A percentile compares a stretch with the other conserved stretches of the same genome.
Evolutionary conservation across 2,329 filamentous ascomycete species (phyloP).

Genomic region (Talaromyces sp.): DNA sequence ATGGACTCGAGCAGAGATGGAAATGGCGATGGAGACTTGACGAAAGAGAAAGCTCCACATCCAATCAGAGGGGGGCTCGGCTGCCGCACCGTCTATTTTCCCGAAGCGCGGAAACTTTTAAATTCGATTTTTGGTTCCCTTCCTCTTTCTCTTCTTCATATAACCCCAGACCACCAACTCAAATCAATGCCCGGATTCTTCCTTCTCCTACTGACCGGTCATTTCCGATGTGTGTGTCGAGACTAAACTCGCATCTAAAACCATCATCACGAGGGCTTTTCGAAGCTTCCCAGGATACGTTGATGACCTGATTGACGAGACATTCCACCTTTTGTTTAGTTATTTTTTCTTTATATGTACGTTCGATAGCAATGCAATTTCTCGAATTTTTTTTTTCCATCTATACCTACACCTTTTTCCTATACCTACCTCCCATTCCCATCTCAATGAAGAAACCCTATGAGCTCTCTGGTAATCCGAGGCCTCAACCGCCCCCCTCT

Average conservation of each 20-base stretch:
- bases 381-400: no score
- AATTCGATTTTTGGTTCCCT: constrained; percentile 16
- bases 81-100: constrained; percentile 38
- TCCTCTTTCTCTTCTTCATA: constrained; percentile 42
- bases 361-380: constrained; percentile 12
- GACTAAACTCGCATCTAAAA: constrained; percentile 76
- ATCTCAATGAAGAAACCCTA: constrained; percentile 34
- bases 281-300: constrained; percentile 45
- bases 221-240: constrained; percentile 74
- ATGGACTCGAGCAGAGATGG: not conserved
- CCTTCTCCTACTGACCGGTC: constrained; percentile 62
- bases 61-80: constrained; percentile 34
- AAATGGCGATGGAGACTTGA: constrained; percentile 32
- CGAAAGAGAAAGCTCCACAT: constrained; percentile 17
- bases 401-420: constrained; percentile 5
- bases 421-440: not conserved
- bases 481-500: constrained; percentile 42
- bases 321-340: constrained; percentile 25
- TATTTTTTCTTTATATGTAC: constrained; percentile 19
- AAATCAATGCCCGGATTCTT: constrained; percentile 70
- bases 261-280: constrained; percentile 70
- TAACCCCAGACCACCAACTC: constrained; percentile 67
- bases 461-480: constrained; percentile 51
- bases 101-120: constrained; percentile 17
- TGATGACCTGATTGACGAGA: constrained; percentile 52